These are phyloP conservation scores for Choanephora cucurbitarum DNA, from an alignment of 371 early-diverging fungal species.

Conservation along the genomic window DNA sequence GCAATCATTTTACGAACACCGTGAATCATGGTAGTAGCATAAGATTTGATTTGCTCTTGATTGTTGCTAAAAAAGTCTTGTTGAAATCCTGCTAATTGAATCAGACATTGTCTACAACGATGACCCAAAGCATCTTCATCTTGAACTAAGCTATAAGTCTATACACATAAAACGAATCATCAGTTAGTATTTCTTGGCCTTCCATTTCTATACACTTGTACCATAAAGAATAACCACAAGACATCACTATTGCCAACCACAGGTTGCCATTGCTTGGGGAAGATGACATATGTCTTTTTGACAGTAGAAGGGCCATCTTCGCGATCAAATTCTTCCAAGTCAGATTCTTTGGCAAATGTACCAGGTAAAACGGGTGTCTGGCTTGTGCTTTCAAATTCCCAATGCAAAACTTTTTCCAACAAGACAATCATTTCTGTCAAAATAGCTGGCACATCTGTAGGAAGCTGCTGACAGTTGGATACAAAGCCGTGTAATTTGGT, in stretches of 20 bases:
- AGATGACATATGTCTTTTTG: conserved; percentile 40
- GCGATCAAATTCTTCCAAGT: conserved; percentile 52
- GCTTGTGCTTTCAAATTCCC: conserved; percentile 67
- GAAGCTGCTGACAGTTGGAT: conserved; percentile 31
- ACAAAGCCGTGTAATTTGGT: conserved; percentile 36
- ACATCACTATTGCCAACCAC: conserved; percentile 56
- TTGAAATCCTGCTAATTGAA: conserved; percentile 72
- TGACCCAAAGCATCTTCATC: conserved; percentile 55
- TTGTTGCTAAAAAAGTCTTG: conserved; percentile 61
- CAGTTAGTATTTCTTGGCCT: not conserved
- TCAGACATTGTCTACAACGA: conserved; percentile 65
- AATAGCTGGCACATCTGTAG: conserved; percentile 23
- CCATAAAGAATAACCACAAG: conserved; percentile 59
- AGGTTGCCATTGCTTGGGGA: conserved; percentile 52
- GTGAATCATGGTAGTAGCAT: conserved; percentile 58
- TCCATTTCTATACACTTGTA: too few relatives aligned
- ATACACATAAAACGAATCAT: not conserved
- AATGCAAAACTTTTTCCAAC: conserved; percentile 63
- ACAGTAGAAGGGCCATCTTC: conserved; percentile 42
- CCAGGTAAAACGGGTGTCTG: conserved; percentile 45
- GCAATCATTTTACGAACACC: conserved; percentile 57
- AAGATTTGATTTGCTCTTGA: conserved; percentile 39
- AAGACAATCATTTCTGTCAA: conserved; percentile 50
- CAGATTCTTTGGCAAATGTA: conserved; percentile 45
- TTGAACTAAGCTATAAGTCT: conserved; percentile 46